These are phyloP conservation scores for Paracorniculantispora psalliotae DNA, from an alignment of 2,329 filamentous ascomycete genomes.

Conservation along the genomic window DNA sequence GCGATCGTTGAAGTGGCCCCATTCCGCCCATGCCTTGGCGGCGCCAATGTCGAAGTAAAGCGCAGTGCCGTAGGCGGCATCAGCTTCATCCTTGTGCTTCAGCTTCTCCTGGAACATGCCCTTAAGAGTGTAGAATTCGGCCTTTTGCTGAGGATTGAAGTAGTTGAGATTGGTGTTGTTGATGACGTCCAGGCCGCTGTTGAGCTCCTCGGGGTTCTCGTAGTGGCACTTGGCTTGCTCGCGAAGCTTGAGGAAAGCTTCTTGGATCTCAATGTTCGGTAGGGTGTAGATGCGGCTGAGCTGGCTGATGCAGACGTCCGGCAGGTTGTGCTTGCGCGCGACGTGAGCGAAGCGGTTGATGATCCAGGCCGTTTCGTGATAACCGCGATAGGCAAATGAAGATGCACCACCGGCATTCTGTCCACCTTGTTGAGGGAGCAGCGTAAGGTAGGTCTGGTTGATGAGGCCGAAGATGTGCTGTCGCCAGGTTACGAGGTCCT, in stretches of 20 bases:
- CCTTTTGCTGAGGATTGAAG: slow-evolving; percentile 92
- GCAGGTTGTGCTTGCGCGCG: slow-evolving; percentile 91
- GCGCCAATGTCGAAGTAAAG: slow-evolving; percentile 93
- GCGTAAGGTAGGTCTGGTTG: slow-evolving; percentile 83
- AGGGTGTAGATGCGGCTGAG: slow-evolving; percentile 97
- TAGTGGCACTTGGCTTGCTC: slow-evolving; percentile 99
- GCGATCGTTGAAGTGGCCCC: slow-evolving; percentile 96
- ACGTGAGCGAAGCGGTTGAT: slow-evolving; percentile 99
- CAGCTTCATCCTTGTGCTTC: slow-evolving; percentile 82
- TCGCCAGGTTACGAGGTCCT: slow-evolving; percentile 98
- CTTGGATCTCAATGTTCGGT: slow-evolving; percentile 98
- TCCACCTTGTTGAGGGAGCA: slow-evolving; percentile 69
- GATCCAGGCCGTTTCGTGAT: slow-evolving; percentile 99
- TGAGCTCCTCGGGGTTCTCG: slow-evolving; percentile 88
- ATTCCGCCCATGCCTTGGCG: slow-evolving; percentile 97
- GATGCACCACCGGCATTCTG: slow-evolving; percentile 84
- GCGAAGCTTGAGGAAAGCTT: slow-evolving; percentile 95
- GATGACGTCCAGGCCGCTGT: slow-evolving; percentile 91
- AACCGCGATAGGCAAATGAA: slow-evolving; percentile 85
- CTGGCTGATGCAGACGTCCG: slow-evolving; percentile 95
- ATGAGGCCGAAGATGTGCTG: slow-evolving; percentile 98
- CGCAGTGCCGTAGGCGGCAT: slow-evolving; percentile 89
- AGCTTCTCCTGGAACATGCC: slow-evolving; percentile 98
- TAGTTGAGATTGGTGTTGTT: slow-evolving; percentile 99
- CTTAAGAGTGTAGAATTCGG: slow-evolving; percentile 98